These are phyloP conservation scores for Allomyces arbusculus DNA, from an alignment of 192 early-diverging fungal genomes.

Conservation along the genomic window DNA sequence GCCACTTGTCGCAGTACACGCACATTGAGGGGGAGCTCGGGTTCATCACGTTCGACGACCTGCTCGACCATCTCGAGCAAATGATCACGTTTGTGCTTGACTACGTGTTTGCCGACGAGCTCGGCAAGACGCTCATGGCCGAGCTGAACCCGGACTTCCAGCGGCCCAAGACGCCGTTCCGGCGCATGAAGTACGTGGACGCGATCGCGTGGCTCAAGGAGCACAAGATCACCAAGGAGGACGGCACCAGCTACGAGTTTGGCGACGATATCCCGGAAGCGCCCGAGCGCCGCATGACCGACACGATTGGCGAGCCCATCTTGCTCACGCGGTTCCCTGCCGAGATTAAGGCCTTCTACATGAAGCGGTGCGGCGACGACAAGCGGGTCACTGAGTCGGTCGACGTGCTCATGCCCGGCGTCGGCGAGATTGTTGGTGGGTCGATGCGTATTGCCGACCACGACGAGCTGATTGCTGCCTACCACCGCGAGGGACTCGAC, in stretches of 20 bases:
- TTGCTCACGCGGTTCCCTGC: constrained; percentile 90
- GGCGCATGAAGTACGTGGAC: constrained; percentile 89
- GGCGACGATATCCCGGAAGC: constrained; percentile 98
- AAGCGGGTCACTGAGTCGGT: constrained; percentile 77
- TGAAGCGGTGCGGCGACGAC: constrained; percentile 79
- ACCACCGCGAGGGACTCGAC: constrained; percentile 76
- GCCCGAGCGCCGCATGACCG: constrained; percentile 97
- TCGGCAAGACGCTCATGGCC: constrained; percentile 47
- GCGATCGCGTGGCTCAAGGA: constrained; percentile 90
- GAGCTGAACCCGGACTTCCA: constrained; percentile 84
- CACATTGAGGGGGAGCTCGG: constrained; percentile 93
- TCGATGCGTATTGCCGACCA: constrained; percentile 85
- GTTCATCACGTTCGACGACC: constrained; percentile 81
- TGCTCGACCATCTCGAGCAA: constrained; percentile 69
- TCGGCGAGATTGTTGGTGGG: constrained; percentile 97
- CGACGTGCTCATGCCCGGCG: constrained; percentile 92
- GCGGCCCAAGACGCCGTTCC: constrained; percentile 64
- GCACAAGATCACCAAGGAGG: constrained; percentile 64
- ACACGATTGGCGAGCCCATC: constrained; percentile 86
- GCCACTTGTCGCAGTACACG: constrained; percentile 90
- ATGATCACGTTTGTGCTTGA: constrained; percentile 72
- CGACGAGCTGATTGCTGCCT: constrained; percentile 55
- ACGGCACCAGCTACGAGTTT: constrained; percentile 75
- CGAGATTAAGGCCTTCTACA: constrained; percentile 98
- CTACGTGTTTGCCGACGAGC: constrained; percentile 53